These are phyloP conservation scores for Centaurea solstitialis DNA, from an alignment of 129 eudicot species.

Conservation along the genomic window DNA sequence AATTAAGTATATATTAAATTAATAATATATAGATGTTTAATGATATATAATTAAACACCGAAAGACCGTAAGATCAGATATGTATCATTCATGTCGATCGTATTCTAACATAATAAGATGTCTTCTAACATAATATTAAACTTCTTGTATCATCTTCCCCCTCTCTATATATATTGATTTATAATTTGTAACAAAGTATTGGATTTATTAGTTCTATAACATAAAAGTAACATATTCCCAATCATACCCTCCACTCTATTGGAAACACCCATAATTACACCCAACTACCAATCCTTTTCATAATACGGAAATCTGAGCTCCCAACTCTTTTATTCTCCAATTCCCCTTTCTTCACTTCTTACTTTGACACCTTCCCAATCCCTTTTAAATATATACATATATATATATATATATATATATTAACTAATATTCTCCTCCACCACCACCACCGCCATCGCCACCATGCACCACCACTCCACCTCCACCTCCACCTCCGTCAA, in stretches of 20 bases:
- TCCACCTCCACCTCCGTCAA: slow-evolving; percentile 38
- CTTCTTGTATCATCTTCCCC: too few species aligned
- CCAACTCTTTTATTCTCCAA: slow-evolving; percentile 5
- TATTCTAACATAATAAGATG: too few species aligned
- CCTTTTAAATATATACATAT: not conserved
- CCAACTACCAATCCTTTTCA: slow-evolving; percentile 63
- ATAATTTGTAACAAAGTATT: not conserved
- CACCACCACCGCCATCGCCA: not conserved
- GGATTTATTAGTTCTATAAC: slow-evolving; percentile 15
- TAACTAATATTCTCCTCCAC: slow-evolving; percentile 8
- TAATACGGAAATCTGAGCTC: slow-evolving; percentile 44
- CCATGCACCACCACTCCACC: slow-evolving; percentile 8
- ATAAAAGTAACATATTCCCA: slow-evolving; percentile 62
- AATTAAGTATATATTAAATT: too few species aligned
- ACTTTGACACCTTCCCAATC: slow-evolving; percentile 21
- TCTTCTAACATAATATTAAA: too few species aligned
- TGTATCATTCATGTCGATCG: too few species aligned
- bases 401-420: too few species aligned
- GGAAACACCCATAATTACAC: slow-evolving; percentile 70
- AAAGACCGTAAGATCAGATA: too few species aligned
- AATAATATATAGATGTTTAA: too few species aligned
- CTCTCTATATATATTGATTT: too few species aligned
- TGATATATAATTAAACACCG: too few species aligned
- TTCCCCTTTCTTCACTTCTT: slow-evolving; percentile 19
- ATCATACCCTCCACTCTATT: slow-evolving; percentile 73